A percentile compares a stretch with the other conserved stretches of the same genome.
phyloP scores from a whole-genome alignment of 495 filamentous ascomycete genomes.

The Tuber aestivum region DNA sequence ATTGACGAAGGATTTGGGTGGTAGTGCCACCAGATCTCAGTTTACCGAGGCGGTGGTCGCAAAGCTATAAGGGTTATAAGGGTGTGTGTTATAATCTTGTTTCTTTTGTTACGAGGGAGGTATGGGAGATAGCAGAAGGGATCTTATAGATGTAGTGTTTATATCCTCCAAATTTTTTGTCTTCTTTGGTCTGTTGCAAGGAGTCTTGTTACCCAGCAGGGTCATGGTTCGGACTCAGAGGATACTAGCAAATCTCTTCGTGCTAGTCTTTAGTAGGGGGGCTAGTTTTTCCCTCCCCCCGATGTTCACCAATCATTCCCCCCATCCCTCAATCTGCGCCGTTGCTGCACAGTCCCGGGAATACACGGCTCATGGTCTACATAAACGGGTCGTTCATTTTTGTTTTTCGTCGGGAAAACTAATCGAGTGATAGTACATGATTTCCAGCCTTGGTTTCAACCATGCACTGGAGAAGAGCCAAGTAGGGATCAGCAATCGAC shows the following conservation, averaged over 20 bases:
- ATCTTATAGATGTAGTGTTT: neutral
- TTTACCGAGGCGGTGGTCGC: conserved; percentile 87
- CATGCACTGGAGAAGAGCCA: neutral
- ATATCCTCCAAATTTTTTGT: neutral
- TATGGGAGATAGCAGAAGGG: neutral
- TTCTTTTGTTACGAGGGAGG: neutral
- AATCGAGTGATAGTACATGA: neutral
- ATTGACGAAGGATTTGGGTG: conserved; percentile 90
- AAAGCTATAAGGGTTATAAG: conserved; percentile 65
- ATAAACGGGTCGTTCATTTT: neutral
- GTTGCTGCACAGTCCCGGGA: neutral
- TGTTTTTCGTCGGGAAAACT: neutral
- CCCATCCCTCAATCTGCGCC: too few relatives aligned
- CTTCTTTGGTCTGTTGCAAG: too few relatives aligned
- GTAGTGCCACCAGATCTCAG: conserved; percentile 85
- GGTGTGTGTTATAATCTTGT: neutral
- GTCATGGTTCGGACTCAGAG: too few relatives aligned
- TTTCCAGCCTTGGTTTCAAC: neutral
- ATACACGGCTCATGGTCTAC: neutral
- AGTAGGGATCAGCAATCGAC: neutral
- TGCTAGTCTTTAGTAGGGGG: too few relatives aligned
- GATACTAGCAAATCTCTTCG: too few relatives aligned
- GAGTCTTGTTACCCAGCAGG: too few relatives aligned
- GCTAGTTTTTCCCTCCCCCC: too few relatives aligned
- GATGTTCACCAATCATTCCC: too few relatives aligned